Conservation (phyloP, 192 early-diverging fungal species). For the Rhizoclosmatium sp. region DNA sequence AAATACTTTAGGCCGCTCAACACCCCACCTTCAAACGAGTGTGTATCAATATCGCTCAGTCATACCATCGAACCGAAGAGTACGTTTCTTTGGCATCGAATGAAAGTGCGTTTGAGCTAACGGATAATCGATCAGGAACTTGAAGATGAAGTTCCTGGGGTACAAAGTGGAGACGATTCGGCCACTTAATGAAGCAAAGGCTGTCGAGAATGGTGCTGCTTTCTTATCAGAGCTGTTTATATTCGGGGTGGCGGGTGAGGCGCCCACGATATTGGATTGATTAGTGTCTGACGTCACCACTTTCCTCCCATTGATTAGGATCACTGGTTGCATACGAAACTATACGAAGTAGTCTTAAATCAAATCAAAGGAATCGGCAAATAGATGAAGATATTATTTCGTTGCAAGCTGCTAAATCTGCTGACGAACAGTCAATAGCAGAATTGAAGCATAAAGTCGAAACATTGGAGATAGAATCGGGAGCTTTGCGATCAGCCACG, state of each 20-base stretch:
- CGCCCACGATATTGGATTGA: too few relatives aligned
- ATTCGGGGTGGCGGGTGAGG: constrained; percentile 46
- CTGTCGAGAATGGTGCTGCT: constrained; percentile 55
- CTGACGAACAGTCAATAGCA: neutral
- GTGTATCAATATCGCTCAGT: constrained; percentile 52
- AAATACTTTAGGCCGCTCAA: constrained; percentile 32
- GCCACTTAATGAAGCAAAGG: constrained; percentile 56
- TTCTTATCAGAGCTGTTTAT: constrained; percentile 55
- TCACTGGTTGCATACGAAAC: neutral
- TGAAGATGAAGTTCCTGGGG: constrained; percentile 54
- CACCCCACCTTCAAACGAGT: constrained; percentile 44
- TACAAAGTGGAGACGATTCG: constrained; percentile 50
- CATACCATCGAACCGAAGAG: constrained; percentile 42
- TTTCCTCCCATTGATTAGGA: neutral
- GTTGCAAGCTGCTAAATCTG: neutral
- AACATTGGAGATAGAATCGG: neutral
- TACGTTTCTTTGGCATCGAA: neutral
- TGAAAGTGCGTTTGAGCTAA: neutral
- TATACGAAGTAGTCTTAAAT: neutral
- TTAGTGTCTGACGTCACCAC: too few relatives aligned
- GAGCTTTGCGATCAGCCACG: neutral
- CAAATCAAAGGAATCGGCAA: neutral
- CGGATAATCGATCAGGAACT: constrained; percentile 13
- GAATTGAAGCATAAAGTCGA: neutral
- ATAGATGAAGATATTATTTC: neutral